Conservation (phyloP, 2,329 filamentous ascomycete species). For the Fusarium sp. region DNA sequence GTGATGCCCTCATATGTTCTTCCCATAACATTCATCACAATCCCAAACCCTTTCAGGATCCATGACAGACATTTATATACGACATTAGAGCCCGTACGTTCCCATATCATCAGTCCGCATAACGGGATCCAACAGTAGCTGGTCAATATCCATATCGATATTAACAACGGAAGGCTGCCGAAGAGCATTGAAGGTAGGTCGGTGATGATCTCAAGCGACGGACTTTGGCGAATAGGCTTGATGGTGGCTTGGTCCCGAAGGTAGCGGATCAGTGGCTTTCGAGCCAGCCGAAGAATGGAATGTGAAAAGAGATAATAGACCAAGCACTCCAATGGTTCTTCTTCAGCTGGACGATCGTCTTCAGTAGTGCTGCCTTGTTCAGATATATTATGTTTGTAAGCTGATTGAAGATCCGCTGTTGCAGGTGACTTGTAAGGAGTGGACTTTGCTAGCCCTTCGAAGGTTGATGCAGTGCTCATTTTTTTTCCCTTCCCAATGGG, state of each 20-base stretch:
- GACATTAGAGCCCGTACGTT: slow-evolving; percentile 24
- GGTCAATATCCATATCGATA: slow-evolving; percentile 29
- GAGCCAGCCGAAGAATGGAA: slow-evolving; percentile 24
- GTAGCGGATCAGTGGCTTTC: slow-evolving; percentile 18
- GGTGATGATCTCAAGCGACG: slow-evolving; percentile 15
- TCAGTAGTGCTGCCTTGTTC: not conserved
- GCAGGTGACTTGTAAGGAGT: not conserved
- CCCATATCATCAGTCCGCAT: slow-evolving; percentile 29
- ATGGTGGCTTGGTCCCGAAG: slow-evolving; percentile 20
- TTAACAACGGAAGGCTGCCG: slow-evolving; percentile 14
- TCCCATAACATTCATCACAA: not conserved
- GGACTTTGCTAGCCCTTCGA: not conserved
- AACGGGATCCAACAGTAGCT: slow-evolving; percentile 33
- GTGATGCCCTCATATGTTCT: not conserved
- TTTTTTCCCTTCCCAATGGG: not conserved
- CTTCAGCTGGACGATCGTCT: slow-evolving; percentile 8
- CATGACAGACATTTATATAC: slow-evolving; percentile 14
- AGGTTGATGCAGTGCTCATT: not conserved
- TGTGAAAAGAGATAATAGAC: slow-evolving; percentile 20
- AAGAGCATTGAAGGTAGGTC: slow-evolving; percentile 29
- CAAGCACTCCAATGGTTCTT: slow-evolving; percentile 12
- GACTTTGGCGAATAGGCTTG: slow-evolving; percentile 21
- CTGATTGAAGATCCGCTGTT: not conserved
- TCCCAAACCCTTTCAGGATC: not conserved
- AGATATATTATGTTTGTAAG: not conserved